These are phyloP conservation scores for Sphagnurus paluster DNA, from an alignment of 1,284 basidiomycete genomes.

Conservation along the genomic window DNA sequence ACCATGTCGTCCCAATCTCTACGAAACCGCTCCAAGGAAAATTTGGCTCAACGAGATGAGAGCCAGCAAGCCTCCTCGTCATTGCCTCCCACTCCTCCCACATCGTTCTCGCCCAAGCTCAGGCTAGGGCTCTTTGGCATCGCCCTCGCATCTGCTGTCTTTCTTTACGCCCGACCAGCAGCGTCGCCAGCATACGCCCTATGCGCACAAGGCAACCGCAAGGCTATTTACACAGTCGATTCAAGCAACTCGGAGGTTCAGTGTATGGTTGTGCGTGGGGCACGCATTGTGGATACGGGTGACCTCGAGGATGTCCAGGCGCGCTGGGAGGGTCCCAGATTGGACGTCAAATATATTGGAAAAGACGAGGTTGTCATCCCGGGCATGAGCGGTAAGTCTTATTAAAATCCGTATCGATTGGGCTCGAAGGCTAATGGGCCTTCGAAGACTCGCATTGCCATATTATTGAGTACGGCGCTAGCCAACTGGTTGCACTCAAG, in stretches of 20 bases:
- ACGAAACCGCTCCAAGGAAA: too few relatives aligned
- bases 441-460: conserved; percentile 39
- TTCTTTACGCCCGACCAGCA: not conserved
- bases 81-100: too few relatives aligned
- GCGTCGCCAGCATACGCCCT: conserved; percentile 43
- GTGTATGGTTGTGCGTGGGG: conserved; percentile 62
- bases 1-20: too few relatives aligned
- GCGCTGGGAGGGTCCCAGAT: not conserved
- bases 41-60: too few relatives aligned
- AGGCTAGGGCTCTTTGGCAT: not conserved
- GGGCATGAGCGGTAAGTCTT: conserved; percentile 56
- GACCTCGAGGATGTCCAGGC: conserved; percentile 41
- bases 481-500: conserved; percentile 55
- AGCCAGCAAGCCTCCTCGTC: too few relatives aligned
- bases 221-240: conserved; percentile 53
- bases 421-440: too few relatives aligned
- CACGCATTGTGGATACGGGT: conserved; percentile 55
- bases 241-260: conserved; percentile 47
- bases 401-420: not conserved
- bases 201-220: conserved; percentile 28
- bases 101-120: not conserved
- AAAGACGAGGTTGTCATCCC: conserved; percentile 53
- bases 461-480: conserved; percentile 67
- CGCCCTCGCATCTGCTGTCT: not conserved
- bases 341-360: not conserved